Evolutionary conservation across 106 monocot genomes (phyloP).

Genomic region (Apostasia ramifera): DNA sequence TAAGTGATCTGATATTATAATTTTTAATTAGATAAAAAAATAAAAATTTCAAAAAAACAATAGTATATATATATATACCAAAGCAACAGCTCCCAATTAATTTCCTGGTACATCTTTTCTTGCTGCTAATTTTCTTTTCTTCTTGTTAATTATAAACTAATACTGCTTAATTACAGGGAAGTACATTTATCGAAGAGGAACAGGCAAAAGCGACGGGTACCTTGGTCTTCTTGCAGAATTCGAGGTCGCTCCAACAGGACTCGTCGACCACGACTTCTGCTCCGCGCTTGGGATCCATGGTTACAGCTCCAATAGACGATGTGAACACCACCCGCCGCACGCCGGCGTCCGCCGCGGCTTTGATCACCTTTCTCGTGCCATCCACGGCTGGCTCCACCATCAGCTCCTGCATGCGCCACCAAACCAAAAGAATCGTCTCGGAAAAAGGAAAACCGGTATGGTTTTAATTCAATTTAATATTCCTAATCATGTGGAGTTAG

Average conservation of each 20-base stretch:
- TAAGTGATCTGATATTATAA: too few species aligned
- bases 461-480: too few species aligned
- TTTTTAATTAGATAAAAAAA: too few species aligned
- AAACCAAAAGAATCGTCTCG: not conserved
- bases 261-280: constrained; percentile 66
- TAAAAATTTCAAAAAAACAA: too few species aligned
- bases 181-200: not conserved
- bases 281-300: constrained; percentile 65
- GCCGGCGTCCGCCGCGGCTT: constrained; percentile 62
- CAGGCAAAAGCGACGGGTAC: constrained; percentile 2
- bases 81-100: not conserved
- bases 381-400: constrained; percentile 89
- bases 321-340: constrained; percentile 80
- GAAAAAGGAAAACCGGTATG: too few species aligned
- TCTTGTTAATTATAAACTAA: not conserved
- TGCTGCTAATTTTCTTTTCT: too few species aligned
- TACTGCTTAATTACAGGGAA: not conserved
- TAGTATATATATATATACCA: too few species aligned
- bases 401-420: constrained; percentile 28
- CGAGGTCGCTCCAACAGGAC: constrained; percentile 84
- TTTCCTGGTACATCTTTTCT: not conserved
- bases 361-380: constrained; percentile 54
- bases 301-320: constrained; percentile 74
- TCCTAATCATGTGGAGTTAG: too few species aligned
- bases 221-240: constrained; percentile 67